Evolutionary conservation across 176 grass and related monocot genomes (phyloP).

Genomic region (Saccharum spontaneum): DNA sequence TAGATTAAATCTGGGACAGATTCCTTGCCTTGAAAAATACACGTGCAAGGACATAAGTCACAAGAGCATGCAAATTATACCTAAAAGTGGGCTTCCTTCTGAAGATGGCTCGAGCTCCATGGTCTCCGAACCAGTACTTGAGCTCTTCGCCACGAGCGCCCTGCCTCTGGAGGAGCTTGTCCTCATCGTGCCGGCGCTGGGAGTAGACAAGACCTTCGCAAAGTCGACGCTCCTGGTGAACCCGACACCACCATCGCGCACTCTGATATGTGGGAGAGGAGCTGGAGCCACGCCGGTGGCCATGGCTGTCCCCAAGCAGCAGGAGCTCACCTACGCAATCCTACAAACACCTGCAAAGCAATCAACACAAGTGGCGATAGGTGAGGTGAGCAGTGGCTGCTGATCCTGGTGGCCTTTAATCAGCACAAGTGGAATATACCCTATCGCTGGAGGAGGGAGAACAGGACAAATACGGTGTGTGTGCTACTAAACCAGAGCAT

Average conservation of each 20-base stretch:
- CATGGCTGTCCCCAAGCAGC: conserved; percentile 38
- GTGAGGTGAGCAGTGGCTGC: background rate
- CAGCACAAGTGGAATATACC: conserved; percentile 44
- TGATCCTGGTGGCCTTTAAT: background rate
- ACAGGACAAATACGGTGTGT: conserved; percentile 30
- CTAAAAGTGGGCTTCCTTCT: conserved; percentile 93
- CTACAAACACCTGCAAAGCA: conserved; percentile 50
- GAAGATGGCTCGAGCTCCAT: conserved; percentile 90
- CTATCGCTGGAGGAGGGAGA: background rate
- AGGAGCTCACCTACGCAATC: conserved; percentile 32
- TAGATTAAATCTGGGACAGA: conserved; percentile 14
- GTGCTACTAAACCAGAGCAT: background rate
- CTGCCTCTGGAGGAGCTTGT: conserved; percentile 37
- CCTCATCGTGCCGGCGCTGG: conserved; percentile 25
- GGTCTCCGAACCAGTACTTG: conserved; percentile 78
- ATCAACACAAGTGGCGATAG: background rate
- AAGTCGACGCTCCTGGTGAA: conserved; percentile 84
- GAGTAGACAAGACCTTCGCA: conserved; percentile 57
- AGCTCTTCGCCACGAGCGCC: conserved; percentile 55
- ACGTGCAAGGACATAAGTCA: conserved; percentile 9
- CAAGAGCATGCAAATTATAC: conserved; percentile 38
- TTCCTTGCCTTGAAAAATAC: background rate
- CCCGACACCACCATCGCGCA: conserved; percentile 53
- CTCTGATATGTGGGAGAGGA: conserved; percentile 62
- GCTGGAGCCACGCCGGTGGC: conserved; percentile 62